Base-by-base conservation (phyloP, 495 filamentous ascomycete genomes). In the Trichoderma virens region DNA sequence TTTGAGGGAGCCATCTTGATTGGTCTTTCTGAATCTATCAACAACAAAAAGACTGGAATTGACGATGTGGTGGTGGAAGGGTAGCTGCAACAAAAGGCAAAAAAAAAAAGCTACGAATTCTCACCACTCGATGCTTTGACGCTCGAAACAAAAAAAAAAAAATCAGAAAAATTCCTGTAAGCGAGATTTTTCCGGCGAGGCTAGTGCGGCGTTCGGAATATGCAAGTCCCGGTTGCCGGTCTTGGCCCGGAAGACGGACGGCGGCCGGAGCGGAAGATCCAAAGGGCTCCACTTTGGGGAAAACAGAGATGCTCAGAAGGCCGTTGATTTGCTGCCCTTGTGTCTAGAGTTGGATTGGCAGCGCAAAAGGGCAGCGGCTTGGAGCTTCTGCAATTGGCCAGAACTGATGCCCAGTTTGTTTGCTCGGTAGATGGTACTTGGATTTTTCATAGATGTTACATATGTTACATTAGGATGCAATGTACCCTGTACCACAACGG, bases 1-100 rank as follows among this genome's bases (percentile, higher is more conserved):
- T 41, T 63, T 31, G 62, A 63, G 11, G 35, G 38, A 20, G 62
- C 62, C 62, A 63, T 63, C 9, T 56, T 30, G 51, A 27, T 56
- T 14, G 13, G 5, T 30, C 47, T 56, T 0, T 51, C 0, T 14
- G 20, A 30, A 56, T 28, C 25, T 28, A 56, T 13, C 7, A 30
- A 18, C 45, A 56, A 56, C 23, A 30, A 56, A 27, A 56, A 56
- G 27, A 56, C 28, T 4, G 8, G 23, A 56, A 27, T 9, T 28
- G 51, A 27, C 2, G 1, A 11, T 56, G 23, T 25, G 8, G 45
- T n/a, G 2, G 45, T n/a, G 16, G 45, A 7, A 13, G 45, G n/a
- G 16, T 51, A n/a, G 45, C 45, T 51, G 11, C 38, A 41, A 41
- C 1, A 2, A n/a, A n/a, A n/a, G n/a, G n/a, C n/a, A n/a, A n/a